Evolutionary conservation across 1,284 basidiomycete species (phyloP), one percentile per base, ranked within the genome.

Genomic region (Tremellales sp.): DNA sequence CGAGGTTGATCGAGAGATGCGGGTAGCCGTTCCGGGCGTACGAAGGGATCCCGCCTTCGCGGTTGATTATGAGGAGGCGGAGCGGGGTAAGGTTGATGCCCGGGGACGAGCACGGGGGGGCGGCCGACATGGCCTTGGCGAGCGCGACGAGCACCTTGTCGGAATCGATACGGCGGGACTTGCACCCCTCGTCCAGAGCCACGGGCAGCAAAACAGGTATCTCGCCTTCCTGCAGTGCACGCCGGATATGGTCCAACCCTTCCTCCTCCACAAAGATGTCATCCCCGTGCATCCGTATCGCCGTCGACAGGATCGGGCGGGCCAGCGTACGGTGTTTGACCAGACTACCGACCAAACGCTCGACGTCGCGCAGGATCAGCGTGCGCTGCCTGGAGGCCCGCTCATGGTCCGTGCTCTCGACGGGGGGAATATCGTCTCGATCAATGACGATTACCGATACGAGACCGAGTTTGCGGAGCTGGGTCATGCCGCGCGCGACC

Each of bases 181-280:
- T 84, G 66, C 87, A 90, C 62, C 86, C 86, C 3, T 88, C 87
- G 68, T 97, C 91, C 14, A 97, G 78, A 1, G 92, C 93, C 45
- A 97, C 82, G 3, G 94, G 94, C n/a, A 92, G 79, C 39, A 98
- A 81, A 21, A 99, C 91, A 3, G 95, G 95, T 48, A 97, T 97
- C 74, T 97, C 93, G 21, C 92, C 89, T 14, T 88, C 83, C 45
- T 82, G 81, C 47, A 99, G 81, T 3, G 95, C 88, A 36, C 87
- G 86, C 24, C 88, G 84, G 48, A 98, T 84, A 34, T 85, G 81
- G 39, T 83, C 78, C 46, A 97, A 79, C 51, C 91, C 88, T 45
- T 81, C 78, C 3, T 86, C 82, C 54, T 76, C 76, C 35, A 74
- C 64, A 64, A 45, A 74, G 53, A 50, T 61, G 40, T 46, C 61